Conservation (phyloP, 2,329 filamentous ascomycete genomes). For the Myriosclerotinia duriaeana region DNA sequence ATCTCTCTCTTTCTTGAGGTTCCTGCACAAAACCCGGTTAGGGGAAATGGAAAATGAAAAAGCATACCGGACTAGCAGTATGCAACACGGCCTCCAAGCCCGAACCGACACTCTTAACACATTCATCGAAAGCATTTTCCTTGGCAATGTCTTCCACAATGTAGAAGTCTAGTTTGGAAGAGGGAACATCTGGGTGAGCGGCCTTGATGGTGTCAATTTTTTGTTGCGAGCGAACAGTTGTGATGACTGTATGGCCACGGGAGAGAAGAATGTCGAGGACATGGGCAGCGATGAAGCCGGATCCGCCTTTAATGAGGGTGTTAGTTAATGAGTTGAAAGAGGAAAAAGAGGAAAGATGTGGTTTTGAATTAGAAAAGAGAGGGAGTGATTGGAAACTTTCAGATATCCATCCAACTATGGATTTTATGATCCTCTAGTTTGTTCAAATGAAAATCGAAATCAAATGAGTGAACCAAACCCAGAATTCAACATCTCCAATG, state of each 20-base stretch:
- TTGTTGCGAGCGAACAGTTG: constrained; percentile 49
- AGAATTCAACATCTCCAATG: no score
- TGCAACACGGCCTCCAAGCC: constrained; percentile 69
- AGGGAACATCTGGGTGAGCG: constrained; percentile 46
- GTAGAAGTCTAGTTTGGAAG: constrained; percentile 58
- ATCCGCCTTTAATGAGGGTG: constrained; percentile 43
- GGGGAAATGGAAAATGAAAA: constrained; percentile 44
- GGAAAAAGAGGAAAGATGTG: not conserved
- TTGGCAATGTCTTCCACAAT: constrained; percentile 73
- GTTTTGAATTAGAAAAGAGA: constrained; percentile 20
- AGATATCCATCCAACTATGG: not conserved
- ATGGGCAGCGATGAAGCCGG: constrained; percentile 56
- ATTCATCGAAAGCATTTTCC: constrained; percentile 65
- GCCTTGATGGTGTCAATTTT: constrained; percentile 49
- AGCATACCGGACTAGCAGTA: constrained; percentile 56
- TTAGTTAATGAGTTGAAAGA: not conserved
- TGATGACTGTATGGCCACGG: constrained; percentile 43
- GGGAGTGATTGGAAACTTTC: constrained; percentile 26
- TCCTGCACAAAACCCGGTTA: not conserved
- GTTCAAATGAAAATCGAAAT: constrained; percentile 26
- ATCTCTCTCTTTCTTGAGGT: not conserved
- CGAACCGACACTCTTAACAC: constrained; percentile 43
- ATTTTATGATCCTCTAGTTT: constrained; percentile 13
- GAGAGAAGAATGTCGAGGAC: constrained; percentile 50
- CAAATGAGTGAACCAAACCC: not conserved